phyloP scores from a whole-genome alignment of 208 protist genomes.

The Leishmania amazonensis region DNA sequence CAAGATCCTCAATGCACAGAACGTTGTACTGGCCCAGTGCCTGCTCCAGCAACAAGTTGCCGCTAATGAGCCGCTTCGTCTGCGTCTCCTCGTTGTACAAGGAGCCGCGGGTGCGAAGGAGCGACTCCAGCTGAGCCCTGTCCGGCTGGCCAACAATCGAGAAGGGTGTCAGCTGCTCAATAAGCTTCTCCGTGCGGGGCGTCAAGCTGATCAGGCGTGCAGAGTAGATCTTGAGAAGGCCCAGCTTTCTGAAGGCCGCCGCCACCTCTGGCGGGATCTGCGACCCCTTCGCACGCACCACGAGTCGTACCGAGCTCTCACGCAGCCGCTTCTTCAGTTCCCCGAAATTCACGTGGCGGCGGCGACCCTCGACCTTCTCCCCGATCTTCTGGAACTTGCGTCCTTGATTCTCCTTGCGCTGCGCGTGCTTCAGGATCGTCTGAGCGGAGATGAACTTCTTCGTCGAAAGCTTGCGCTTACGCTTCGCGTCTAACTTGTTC shows the following conservation, averaged over 20 bases:
- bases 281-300: conserved; percentile 82
- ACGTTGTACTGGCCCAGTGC: conserved; percentile 84
- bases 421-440: conserved; percentile 83
- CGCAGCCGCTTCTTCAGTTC: conserved; percentile 43
- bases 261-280: conserved; percentile 82
- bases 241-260: conserved; percentile 59
- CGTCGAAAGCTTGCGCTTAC: conserved; percentile 77
- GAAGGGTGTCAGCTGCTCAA: conserved; percentile 84
- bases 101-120: conserved; percentile 83
- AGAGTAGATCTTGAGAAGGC: conserved; percentile 79
- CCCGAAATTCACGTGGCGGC: conserved; percentile 34
- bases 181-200: conserved; percentile 59
- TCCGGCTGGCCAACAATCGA: conserved; percentile 81
- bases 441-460: conserved; percentile 91
- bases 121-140: conserved; percentile 68
- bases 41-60: conserved; percentile 89
- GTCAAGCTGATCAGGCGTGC: conserved; percentile 67
- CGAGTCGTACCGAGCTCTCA: conserved; percentile 56
- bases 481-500: conserved; percentile 86
- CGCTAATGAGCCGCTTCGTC: conserved; percentile 78
- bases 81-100: conserved; percentile 77
- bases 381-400: conserved; percentile 81
- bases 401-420: conserved; percentile 73
- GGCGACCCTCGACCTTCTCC: conserved; percentile 63
- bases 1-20: conserved; percentile 90